phyloP scores from a whole-genome alignment of 108 stramenopile genomes.

The Cylindrotheca fusiformis region DNA sequence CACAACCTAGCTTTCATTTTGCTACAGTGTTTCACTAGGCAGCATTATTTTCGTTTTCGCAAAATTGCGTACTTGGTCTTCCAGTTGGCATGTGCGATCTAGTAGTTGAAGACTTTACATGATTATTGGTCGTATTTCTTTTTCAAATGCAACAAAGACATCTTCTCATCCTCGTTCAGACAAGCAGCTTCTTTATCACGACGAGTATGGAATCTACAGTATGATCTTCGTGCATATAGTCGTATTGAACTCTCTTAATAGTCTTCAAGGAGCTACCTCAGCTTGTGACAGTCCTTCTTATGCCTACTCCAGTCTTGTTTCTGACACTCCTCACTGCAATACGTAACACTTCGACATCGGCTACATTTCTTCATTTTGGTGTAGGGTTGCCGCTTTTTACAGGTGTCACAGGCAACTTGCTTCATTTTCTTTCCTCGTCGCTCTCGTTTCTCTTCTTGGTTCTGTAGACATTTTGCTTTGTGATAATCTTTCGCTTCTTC shows the following conservation, averaged over 20 bases:
- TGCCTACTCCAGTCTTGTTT: conserved; percentile 39
- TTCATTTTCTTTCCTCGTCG: conserved; percentile 30
- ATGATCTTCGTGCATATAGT: neutral
- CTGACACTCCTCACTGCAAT: conserved; percentile 52
- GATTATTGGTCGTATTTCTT: no score
- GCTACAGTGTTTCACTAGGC: neutral
- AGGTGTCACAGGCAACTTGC: conserved; percentile 44
- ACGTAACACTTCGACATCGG: conserved; percentile 42
- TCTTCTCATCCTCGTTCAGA: neutral
- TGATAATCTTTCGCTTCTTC: conserved; percentile 25
- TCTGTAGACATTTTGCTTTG: conserved; percentile 11
- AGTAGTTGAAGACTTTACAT: no score
- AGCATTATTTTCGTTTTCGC: neutral
- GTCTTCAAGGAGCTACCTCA: neutral
- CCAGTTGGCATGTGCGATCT: no score
- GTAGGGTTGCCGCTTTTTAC: conserved; percentile 28
- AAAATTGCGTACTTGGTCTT: no score
- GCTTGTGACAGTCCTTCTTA: conserved; percentile 27
- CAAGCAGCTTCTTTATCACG: neutral
- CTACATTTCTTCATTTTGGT: conserved; percentile 54
- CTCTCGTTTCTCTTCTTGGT: conserved; percentile 32
- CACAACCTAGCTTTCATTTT: neutral
- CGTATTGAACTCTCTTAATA: neutral
- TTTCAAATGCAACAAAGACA: no score
- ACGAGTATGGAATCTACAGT: neutral